Evolutionary conservation across 2,329 filamentous ascomycete genomes (phyloP), one percentile per base, ranked within the genome.

Genomic region (Trichoderma brevicompactum): DNA sequence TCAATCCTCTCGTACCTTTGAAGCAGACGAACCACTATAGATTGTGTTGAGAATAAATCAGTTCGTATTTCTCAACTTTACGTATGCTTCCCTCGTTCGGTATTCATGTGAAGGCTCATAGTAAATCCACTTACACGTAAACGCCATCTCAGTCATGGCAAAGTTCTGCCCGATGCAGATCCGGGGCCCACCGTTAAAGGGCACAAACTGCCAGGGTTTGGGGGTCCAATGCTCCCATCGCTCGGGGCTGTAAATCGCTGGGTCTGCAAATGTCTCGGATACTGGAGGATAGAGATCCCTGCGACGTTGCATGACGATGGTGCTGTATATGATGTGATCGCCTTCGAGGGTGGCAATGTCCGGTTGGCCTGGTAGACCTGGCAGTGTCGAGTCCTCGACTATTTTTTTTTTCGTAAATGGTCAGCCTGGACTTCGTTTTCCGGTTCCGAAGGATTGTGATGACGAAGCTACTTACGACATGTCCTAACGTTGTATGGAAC

Each of bases 91-190:
- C 13, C 50, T 38, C 50, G 38, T 5, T 5, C 2, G 2, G 23
- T 28, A 2, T 2, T 28, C 23, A 28, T 28, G 23, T 28, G 2
- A 28, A 28, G 5, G 2, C 23, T 5, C 2, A 28, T 28, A 5
- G 23, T 28, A 28, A 28, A 28, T 28, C 15, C 13, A 56, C 70
- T 67, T 46, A 72, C 71, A 54, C 7, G 60, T 66, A 59, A 68
- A 70, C 9, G 69, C 70, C 80, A 91, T 91, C 80, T 94, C 90
- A 0, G 90, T 92, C 53, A 94, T 78, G 13, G 91, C 92, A 74
- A 93, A 94, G 76, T 94, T 90, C 81, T 94, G 90, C 1, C 90
- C 90, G 66, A 93, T 86, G 76, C 90, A 92, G 72, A 92, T 90
- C 38, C 90, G 80, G 49, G 90, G 88, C 1, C 89, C 90, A 10